Conservation (phyloP, 768 basidiomycete species). For the Suillus occidentalis region DNA sequence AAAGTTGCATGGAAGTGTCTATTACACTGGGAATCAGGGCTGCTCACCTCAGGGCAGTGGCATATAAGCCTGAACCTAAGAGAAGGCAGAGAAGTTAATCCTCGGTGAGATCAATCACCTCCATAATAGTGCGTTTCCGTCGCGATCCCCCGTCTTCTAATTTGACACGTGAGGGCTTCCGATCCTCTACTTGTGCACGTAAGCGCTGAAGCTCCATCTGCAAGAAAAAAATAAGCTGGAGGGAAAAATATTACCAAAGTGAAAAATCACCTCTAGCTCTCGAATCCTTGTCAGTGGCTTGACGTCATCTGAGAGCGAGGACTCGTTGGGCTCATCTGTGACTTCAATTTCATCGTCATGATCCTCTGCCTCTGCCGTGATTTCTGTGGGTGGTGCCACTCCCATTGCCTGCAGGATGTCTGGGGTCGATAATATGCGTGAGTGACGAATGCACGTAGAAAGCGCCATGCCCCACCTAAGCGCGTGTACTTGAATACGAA, state of each 20-base stretch:
- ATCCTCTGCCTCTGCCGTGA: neutral
- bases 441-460: neutral
- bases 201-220: constrained; percentile 23
- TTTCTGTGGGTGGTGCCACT: constrained; percentile 14
- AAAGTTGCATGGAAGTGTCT: neutral
- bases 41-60: neutral
- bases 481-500: constrained; percentile 24
- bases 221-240: neutral
- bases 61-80: neutral
- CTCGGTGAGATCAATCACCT: neutral
- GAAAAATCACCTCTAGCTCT: neutral
- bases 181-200: constrained; percentile 16
- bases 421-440: constrained; percentile 2
- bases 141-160: constrained; percentile 5
- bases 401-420: constrained; percentile 22
- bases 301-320: neutral
- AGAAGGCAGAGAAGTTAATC: neutral
- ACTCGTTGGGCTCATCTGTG: neutral
- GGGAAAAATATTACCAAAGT: neutral
- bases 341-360: neutral
- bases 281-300: neutral
- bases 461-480: constrained; percentile 11
- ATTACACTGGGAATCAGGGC: neutral
- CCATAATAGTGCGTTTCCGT: neutral
- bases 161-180: constrained; percentile 21